Evolutionary conservation across 768 basidiomycete genomes (phyloP).

Genomic region (Boletus patriciae): DNA sequence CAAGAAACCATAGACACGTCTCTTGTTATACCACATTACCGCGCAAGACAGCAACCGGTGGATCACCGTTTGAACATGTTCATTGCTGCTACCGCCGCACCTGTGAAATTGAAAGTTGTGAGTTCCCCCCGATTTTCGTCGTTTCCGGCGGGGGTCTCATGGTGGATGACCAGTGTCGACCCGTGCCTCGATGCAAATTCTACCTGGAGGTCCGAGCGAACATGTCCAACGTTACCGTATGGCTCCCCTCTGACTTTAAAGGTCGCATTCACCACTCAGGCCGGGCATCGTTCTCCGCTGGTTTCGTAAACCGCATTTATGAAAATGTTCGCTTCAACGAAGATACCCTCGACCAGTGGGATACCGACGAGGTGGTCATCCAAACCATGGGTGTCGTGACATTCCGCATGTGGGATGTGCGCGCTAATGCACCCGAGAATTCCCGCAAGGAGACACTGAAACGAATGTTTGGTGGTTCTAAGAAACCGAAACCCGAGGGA

Average conservation of each 20-base stretch:
- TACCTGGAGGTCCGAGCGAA: slow-evolving; percentile 64
- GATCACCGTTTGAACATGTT: slow-evolving; percentile 74
- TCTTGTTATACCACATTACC: slow-evolving; percentile 74
- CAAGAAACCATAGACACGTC: slow-evolving; percentile 59
- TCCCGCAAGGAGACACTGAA: slow-evolving; percentile 60
- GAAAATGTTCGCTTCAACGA: slow-evolving; percentile 51
- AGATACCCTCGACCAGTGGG: slow-evolving; percentile 33
- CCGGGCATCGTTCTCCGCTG: slow-evolving; percentile 60
- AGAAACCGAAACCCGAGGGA: slow-evolving; percentile 55
- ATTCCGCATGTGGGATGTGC: slow-evolving; percentile 81
- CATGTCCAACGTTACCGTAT: slow-evolving; percentile 71
- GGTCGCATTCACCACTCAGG: slow-evolving; percentile 61
- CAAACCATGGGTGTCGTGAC: slow-evolving; percentile 59
- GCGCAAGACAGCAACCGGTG: slow-evolving; percentile 69
- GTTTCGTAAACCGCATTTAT: slow-evolving; percentile 70
- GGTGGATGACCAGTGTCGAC: slow-evolving; percentile 50
- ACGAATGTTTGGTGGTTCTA: slow-evolving; percentile 59
- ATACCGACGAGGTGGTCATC: slow-evolving; percentile 64
- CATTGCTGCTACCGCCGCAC: slow-evolving; percentile 48
- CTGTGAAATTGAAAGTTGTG: slow-evolving; percentile 73
- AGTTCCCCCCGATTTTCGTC: slow-evolving; percentile 31
- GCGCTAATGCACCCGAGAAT: slow-evolving; percentile 62
- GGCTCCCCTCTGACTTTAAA: slow-evolving; percentile 77
- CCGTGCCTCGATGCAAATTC: slow-evolving; percentile 52
- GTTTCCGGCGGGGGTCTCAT: neutral